phyloP scores from a whole-genome alignment of 2,329 filamentous ascomycete genomes.

The Paraconiothyrium brasiliense region DNA sequence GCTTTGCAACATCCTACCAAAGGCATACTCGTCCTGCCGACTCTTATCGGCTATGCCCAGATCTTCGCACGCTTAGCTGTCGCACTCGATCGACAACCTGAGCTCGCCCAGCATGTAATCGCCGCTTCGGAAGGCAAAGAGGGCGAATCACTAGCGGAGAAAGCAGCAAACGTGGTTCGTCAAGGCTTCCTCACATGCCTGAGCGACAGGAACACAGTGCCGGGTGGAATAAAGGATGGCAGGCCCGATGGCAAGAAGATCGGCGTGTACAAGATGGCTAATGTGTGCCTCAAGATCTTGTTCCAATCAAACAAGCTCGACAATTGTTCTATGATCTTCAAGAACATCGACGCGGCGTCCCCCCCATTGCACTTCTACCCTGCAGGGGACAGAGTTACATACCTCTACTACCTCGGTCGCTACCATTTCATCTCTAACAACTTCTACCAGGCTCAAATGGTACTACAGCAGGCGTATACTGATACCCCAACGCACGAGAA shows the following conservation, averaged over 20 bases:
- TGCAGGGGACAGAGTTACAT: constrained; percentile 86
- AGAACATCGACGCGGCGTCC: constrained; percentile 84
- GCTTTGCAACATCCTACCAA: constrained; percentile 82
- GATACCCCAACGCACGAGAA: constrained; percentile 66
- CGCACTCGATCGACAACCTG: constrained; percentile 80
- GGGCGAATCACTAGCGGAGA: constrained; percentile 82
- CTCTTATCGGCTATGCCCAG: constrained; percentile 82
- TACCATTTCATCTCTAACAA: constrained; percentile 88
- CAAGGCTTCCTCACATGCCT: constrained; percentile 91
- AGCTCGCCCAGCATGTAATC: constrained; percentile 74
- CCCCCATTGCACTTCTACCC: constrained; percentile 85
- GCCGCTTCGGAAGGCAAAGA: constrained; percentile 64
- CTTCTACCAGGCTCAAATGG: constrained; percentile 78
- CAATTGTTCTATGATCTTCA: constrained; percentile 87
- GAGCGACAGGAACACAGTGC: constrained; percentile 76
- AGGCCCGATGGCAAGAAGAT: constrained; percentile 84
- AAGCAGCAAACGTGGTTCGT: constrained; percentile 87
- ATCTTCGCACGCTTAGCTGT: constrained; percentile 85
- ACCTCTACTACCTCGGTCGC: constrained; percentile 91
- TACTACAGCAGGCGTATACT: constrained; percentile 80
- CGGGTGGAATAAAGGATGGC: constrained; percentile 64
- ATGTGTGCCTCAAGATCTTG: constrained; percentile 86
- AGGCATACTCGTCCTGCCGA: constrained; percentile 83
- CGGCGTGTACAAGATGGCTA: constrained; percentile 91
- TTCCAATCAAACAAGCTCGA: constrained; percentile 88